Conservation (phyloP, 2,329 filamentous ascomycete species). For the Beauveria sp. region DNA sequence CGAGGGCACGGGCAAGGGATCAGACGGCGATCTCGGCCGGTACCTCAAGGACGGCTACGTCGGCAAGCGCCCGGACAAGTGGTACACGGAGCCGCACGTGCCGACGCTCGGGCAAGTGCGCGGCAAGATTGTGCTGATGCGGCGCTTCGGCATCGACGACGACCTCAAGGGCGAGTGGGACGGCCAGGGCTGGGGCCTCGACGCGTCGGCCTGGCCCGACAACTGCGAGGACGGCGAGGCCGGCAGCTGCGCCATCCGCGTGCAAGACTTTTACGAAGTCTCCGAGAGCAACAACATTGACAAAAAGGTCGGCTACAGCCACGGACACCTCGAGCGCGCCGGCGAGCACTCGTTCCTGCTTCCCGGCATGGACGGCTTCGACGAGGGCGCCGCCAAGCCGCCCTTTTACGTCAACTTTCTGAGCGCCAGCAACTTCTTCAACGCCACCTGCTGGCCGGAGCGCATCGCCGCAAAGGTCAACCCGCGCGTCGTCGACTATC, state of each 20-base stretch:
- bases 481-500: slow-evolving; percentile 59
- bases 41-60: slow-evolving; percentile 70
- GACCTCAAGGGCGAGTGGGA: slow-evolving; percentile 39
- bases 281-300: slow-evolving; percentile 66
- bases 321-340: slow-evolving; percentile 69
- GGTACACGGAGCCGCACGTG: slow-evolving; percentile 72
- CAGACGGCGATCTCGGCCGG: slow-evolving; percentile 68
- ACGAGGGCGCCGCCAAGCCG: slow-evolving; percentile 20
- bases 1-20: slow-evolving; percentile 75
- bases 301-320: slow-evolving; percentile 69
- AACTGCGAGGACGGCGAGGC: slow-evolving; percentile 72
- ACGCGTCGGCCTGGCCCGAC: slow-evolving; percentile 69
- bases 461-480: slow-evolving; percentile 83
- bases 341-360: slow-evolving; percentile 42
- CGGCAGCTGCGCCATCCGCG: slow-evolving; percentile 61
- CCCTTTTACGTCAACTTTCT: slow-evolving; percentile 89
- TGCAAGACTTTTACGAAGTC: slow-evolving; percentile 95
- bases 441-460: slow-evolving; percentile 85
- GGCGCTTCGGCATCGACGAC: slow-evolving; percentile 67
- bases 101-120: slow-evolving; percentile 72
- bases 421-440: slow-evolving; percentile 91
- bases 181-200: slow-evolving; percentile 48
- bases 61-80: slow-evolving; percentile 46
- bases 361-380: slow-evolving; percentile 26
- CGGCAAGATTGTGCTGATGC: slow-evolving; percentile 75